phyloP scores from a whole-genome alignment of 2,329 filamentous ascomycete species.

The Apiospora arundinis region DNA sequence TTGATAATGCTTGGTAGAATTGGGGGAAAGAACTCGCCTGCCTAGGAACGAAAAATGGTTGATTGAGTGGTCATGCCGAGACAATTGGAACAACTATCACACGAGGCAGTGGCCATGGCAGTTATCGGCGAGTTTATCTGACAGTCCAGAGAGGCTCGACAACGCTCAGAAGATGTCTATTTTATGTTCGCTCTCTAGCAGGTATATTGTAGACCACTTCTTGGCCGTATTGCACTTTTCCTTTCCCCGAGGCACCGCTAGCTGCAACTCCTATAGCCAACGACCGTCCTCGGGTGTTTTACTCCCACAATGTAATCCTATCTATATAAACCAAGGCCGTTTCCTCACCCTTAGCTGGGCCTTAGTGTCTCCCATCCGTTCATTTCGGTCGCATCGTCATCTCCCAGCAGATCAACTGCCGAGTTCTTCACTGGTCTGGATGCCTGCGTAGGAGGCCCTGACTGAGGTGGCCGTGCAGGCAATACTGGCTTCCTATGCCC shows the following conservation, averaged over 20 bases:
- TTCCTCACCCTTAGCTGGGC: conserved; percentile 39
- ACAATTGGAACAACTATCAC: no score
- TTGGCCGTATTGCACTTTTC: not conserved
- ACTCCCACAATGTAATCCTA: conserved; percentile 3
- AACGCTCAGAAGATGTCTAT: not conserved
- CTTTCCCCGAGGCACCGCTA: not conserved
- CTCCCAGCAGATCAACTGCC: conserved; percentile 52
- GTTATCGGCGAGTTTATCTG: not conserved
- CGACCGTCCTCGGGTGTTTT: not conserved
- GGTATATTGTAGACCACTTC: not conserved
- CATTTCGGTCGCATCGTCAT: conserved; percentile 53
- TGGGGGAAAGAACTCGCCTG: not conserved
- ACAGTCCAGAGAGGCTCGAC: not conserved
- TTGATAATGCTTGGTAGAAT: not conserved
- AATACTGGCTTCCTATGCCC: conserved; percentile 39
- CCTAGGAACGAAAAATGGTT: not conserved
- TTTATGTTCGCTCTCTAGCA: conserved; percentile 1
- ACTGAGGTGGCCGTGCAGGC: conserved; percentile 34
- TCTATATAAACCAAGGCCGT: not conserved
- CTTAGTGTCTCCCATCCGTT: conserved; percentile 63
- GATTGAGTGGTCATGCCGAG: not conserved
- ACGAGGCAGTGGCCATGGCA: not conserved
- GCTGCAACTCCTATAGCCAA: not conserved
- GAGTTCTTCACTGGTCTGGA: conserved; percentile 42
- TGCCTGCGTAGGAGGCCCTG: conserved; percentile 36